These are phyloP conservation scores for Solanum hybrid DNA, from an alignment of 305 asterid species.

Conservation along the genomic window DNA sequence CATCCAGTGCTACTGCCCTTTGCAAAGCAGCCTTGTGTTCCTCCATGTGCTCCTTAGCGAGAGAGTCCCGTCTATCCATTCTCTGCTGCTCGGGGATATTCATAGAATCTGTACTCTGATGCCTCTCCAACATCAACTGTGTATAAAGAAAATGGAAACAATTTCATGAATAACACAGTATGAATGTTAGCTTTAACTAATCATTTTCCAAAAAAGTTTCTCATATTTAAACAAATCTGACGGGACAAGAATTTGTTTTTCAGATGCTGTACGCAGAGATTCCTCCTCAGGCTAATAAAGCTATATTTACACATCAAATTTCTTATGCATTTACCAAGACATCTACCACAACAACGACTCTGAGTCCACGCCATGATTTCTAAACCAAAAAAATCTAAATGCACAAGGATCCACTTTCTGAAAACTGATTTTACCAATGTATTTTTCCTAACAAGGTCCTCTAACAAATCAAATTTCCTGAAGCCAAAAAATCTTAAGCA, in stretches of 20 bases:
- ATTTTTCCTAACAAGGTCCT: background rate
- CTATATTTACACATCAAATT: background rate
- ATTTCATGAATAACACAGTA: background rate
- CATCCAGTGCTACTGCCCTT: slow-evolving; percentile 70
- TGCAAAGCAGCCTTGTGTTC: slow-evolving; percentile 74
- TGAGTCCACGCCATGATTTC: background rate
- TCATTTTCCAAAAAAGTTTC: background rate
- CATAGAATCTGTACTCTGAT: slow-evolving; percentile 31
- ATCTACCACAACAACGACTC: background rate
- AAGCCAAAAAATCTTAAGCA: background rate
- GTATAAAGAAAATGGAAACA: slow-evolving; percentile 7
- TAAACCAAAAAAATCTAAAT: background rate
- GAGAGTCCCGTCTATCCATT: slow-evolving; percentile 65
- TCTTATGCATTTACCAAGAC: background rate
- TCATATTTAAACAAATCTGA: background rate
- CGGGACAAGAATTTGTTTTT: background rate
- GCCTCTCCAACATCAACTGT: slow-evolving; percentile 61
- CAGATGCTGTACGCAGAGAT: background rate
- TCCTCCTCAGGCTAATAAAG: background rate
- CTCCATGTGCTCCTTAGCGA: slow-evolving; percentile 64
- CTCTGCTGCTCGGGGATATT: slow-evolving; percentile 60
- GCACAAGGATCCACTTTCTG: background rate
- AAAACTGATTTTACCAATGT: background rate
- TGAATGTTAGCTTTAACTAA: background rate
- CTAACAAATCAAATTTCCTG: background rate